These are phyloP conservation scores for Silene uniflora DNA, from an alignment of 148 eudicot species.

Conservation along the genomic window DNA sequence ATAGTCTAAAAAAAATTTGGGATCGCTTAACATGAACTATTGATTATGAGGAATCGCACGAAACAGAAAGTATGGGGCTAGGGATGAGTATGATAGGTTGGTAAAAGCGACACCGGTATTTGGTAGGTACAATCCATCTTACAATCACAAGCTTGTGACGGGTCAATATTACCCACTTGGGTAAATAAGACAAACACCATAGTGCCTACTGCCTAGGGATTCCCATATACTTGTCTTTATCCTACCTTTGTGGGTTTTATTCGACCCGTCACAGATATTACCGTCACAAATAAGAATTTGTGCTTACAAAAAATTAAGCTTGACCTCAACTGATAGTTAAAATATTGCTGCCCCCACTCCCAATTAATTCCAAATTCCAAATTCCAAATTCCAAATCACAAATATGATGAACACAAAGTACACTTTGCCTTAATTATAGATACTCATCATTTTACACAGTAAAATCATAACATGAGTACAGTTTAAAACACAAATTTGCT, in stretches of 20 bases:
- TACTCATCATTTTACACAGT: background rate
- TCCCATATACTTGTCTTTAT: too few relatives aligned
- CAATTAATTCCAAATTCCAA: background rate
- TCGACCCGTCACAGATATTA: too few relatives aligned
- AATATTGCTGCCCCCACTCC: background rate
- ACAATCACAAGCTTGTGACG: too few relatives aligned
- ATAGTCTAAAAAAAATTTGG: background rate
- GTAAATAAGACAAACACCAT: too few relatives aligned
- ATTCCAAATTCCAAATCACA: too few relatives aligned
- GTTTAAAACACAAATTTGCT: background rate
- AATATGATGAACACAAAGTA: background rate
- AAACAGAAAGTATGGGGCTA: background rate
- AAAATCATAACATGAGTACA: background rate
- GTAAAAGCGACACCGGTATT: background rate
- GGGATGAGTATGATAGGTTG: background rate
- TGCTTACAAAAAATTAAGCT: too few relatives aligned
- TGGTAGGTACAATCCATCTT: background rate
- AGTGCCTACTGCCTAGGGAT: too few relatives aligned
- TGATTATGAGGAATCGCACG: background rate
- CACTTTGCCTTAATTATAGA: background rate
- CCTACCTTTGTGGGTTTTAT: too few relatives aligned
- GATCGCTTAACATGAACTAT: background rate
- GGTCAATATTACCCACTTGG: too few relatives aligned
- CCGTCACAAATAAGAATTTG: too few relatives aligned
- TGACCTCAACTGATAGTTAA: background rate